Conservation (phyloP, 2,329 filamentous ascomycete species). For the Phialocephala subalpina region DNA sequence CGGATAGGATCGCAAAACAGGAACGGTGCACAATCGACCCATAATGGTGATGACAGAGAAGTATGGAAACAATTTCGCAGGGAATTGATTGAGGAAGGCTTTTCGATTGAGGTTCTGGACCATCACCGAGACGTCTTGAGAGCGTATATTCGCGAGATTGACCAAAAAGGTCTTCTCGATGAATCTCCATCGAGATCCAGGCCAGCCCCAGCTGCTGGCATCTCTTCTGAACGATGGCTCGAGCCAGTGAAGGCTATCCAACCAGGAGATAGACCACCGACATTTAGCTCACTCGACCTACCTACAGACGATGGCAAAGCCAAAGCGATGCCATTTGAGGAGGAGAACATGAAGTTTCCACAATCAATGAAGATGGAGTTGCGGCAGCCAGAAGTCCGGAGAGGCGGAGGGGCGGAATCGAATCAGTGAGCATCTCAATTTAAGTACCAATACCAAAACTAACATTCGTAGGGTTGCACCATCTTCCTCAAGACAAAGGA, state of each 20-base stretch:
- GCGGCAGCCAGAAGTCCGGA: constrained; percentile 33
- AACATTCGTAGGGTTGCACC: background rate
- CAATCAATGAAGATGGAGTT: constrained; percentile 41
- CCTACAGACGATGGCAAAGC: constrained; percentile 28
- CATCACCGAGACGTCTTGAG: constrained; percentile 67
- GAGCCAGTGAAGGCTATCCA: constrained; percentile 29
- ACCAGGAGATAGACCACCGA: constrained; percentile 29
- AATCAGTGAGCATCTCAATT: background rate
- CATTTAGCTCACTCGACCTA: constrained; percentile 35
- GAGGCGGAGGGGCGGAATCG: background rate
- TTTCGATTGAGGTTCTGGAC: constrained; percentile 61
- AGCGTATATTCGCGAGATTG: constrained; percentile 67
- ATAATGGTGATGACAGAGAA: constrained; percentile 56
- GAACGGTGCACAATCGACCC: constrained; percentile 43
- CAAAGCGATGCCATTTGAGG: constrained; percentile 39
- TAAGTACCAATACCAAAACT: background rate
- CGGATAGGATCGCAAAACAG: constrained; percentile 55
- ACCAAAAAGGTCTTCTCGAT: constrained; percentile 62
- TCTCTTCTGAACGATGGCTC: constrained; percentile 38
- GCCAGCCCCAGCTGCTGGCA: constrained; percentile 42
- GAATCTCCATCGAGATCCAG: constrained; percentile 46
- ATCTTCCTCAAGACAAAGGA: constrained; percentile 7
- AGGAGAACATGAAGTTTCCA: constrained; percentile 45
- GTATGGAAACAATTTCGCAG: constrained; percentile 65
- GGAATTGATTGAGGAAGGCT: constrained; percentile 66